A percentile compares a stretch with the other conserved stretches of the same genome.
phyloP scores from a whole-genome alignment of 495 filamentous ascomycete genomes.

The Lepidopterella palustris region DNA sequence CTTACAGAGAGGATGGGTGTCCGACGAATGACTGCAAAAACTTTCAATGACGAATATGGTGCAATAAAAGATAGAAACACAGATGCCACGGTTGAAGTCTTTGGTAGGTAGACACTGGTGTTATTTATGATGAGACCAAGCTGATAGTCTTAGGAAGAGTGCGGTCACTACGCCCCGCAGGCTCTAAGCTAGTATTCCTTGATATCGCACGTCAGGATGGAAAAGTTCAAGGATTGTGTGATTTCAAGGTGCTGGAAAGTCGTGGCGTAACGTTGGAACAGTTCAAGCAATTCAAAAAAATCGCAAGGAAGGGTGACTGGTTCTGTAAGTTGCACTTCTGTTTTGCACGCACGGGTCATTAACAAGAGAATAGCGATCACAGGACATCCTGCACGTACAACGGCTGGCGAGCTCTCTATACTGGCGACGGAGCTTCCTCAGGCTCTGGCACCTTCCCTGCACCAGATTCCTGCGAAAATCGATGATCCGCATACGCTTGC shows the following conservation, averaged over 20 bases:
- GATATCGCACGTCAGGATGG: constrained; percentile 62
- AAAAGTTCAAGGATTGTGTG: constrained; percentile 66
- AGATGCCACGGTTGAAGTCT: constrained; percentile 13
- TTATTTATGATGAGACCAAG: neutral
- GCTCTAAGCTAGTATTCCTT: constrained; percentile 75
- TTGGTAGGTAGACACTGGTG: neutral
- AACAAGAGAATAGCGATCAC: constrained; percentile 39
- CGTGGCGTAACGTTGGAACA: constrained; percentile 37
- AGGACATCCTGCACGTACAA: constrained; percentile 65
- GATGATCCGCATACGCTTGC: constrained; percentile 57
- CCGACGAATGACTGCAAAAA: constrained; percentile 4
- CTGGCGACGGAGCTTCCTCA: constrained; percentile 57
- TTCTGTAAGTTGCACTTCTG: constrained; percentile 52
- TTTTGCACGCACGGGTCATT: constrained; percentile 2
- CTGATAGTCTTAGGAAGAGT: constrained; percentile 54
- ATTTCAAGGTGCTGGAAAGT: constrained; percentile 49
- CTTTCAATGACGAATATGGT: constrained; percentile 20
- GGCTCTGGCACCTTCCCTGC: constrained; percentile 69
- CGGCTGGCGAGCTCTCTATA: constrained; percentile 71
- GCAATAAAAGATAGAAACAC: constrained; percentile 7
- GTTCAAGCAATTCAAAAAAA: constrained; percentile 54
- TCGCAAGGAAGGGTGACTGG: constrained; percentile 67
- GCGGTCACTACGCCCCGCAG: constrained; percentile 50
- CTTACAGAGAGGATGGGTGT: constrained; percentile 23
- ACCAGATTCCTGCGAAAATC: constrained; percentile 62